These are phyloP conservation scores for Galerina sulciceps DNA, from an alignment of 768 basidiomycete species.

Conservation along the genomic window DNA sequence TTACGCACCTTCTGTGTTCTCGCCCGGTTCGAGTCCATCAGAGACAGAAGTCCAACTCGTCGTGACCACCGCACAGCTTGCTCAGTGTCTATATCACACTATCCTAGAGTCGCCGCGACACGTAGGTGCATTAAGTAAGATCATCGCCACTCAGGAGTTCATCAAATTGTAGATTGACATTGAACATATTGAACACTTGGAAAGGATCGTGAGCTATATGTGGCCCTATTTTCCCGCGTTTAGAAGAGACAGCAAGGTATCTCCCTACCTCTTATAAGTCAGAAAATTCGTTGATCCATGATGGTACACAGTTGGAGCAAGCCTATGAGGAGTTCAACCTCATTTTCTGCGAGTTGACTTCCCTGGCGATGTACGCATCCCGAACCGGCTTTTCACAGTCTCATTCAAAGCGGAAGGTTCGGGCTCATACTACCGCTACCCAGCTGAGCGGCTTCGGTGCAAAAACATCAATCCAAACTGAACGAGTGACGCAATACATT, in stretches of 20 bases:
- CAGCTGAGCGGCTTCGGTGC: constrained; percentile 10
- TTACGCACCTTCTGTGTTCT: constrained; percentile 81
- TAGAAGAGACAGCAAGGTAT: constrained; percentile 63
- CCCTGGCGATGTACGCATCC: constrained; percentile 56
- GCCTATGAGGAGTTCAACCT: constrained; percentile 74
- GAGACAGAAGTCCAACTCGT: constrained; percentile 68
- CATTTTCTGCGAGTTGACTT: constrained; percentile 77
- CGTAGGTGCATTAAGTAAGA: constrained; percentile 33
- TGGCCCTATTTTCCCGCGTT: constrained; percentile 78
- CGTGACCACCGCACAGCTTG: constrained; percentile 58
- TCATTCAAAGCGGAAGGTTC: constrained; percentile 23
- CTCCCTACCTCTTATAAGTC: background rate
- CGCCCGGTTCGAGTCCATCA: constrained; percentile 59
- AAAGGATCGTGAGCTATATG: constrained; percentile 71
- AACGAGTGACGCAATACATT: constrained; percentile 65
- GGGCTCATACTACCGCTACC: constrained; percentile 10
- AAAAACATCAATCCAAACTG: constrained; percentile 40
- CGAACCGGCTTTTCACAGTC: constrained; percentile 21
- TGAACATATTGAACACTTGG: constrained; percentile 50
- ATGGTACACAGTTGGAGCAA: constrained; percentile 58
- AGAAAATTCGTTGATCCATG: background rate
- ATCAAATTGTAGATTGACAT: constrained; percentile 21
- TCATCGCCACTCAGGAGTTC: background rate
- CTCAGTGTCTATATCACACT: constrained; percentile 60
- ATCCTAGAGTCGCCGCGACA: constrained; percentile 48